Evolutionary conservation across 2,329 filamentous ascomycete genomes (phyloP), one percentile per base, ranked within the genome.

Genomic region (Beauveria sp.): DNA sequence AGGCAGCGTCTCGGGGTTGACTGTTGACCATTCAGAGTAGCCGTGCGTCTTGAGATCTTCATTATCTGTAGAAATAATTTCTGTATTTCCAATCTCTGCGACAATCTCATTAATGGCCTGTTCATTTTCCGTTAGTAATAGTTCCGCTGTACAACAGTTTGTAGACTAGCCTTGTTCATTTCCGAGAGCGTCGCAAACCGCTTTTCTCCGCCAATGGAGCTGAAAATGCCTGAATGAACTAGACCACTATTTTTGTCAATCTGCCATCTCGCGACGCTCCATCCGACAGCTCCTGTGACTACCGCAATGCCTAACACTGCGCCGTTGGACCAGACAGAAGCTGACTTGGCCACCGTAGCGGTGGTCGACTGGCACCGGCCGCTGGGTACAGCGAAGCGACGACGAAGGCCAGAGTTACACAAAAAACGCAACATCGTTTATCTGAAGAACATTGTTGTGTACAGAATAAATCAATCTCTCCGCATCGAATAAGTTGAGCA

Each of bases 1-100:
- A 0, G 85, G 85, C 16, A 87, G 76, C 2, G 75, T 76, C 28
- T 86, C 82, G 0, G 83, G 80, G 68, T 88, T 88, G 20, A 77
- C 78, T 0, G 83, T 82, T 2, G 85, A 87, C 85, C 85, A 88
- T 68, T 86, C 83, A 3, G 85, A 88, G 71, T 87, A 88, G n/a
- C 85, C 85, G 67, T 88, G 85, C 5, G 78, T 76, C 49, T 79
- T 77, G 48, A 88, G 74, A 66, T 87, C 84, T 16, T 88, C 85
- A 0, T 83, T 78, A 61, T 88, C 85, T 0, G 78, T 86, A 10
- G 83, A 87, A 45, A 88, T 82, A 51, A 85, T 79, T 64, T 86
- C 83, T 54, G 83, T 79, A 18, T 76, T 68, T 53, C 73, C 71
- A 61, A 79, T 69, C 67, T 78, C 75, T 66, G 75, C 72, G 8